A percentile compares a stretch with the other conserved stretches of the same genome.
These are phyloP conservation scores for Alternaria brassicicola DNA, from an alignment of 2,329 filamentous ascomycete genomes.

Conservation along the genomic window DNA sequence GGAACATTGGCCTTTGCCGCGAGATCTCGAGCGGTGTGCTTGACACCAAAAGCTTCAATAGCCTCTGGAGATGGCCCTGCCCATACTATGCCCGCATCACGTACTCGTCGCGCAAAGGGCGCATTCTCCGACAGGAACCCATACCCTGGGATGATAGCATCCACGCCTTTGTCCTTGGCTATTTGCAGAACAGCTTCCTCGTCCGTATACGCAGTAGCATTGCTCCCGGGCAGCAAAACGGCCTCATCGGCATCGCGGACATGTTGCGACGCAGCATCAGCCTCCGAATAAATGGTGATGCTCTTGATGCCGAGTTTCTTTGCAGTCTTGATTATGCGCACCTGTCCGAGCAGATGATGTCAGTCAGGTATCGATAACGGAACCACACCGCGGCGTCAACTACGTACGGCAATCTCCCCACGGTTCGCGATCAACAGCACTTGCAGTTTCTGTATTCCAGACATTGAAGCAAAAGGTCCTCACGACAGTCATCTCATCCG, in stretches of 20 bases:
- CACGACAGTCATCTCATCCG: background rate
- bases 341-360: slow-evolving; percentile 31
- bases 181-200: slow-evolving; percentile 57
- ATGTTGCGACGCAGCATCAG: slow-evolving; percentile 62
- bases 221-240: slow-evolving; percentile 56
- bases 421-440: slow-evolving; percentile 64
- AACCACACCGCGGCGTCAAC: background rate
- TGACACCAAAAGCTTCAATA: slow-evolving; percentile 64
- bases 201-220: slow-evolving; percentile 59
- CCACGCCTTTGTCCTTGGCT: slow-evolving; percentile 56
- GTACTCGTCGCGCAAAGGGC: slow-evolving; percentile 62
- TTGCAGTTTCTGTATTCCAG: slow-evolving; percentile 53
- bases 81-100: slow-evolving; percentile 63
- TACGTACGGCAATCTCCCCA: slow-evolving; percentile 59
- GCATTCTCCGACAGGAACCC: slow-evolving; percentile 70
- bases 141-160: slow-evolving; percentile 71
- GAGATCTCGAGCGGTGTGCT: slow-evolving; percentile 62
- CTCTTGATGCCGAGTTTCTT: slow-evolving; percentile 58
- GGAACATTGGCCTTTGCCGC: slow-evolving; percentile 60
- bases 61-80: slow-evolving; percentile 62
- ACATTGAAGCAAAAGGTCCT: background rate
- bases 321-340: slow-evolving; percentile 59
- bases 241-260: slow-evolving; percentile 61
- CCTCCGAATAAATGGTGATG: slow-evolving; percentile 63
- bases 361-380: slow-evolving; percentile 20